Conservation (phyloP, 768 basidiomycete species). For the Rhodotorula graminis region DNA sequence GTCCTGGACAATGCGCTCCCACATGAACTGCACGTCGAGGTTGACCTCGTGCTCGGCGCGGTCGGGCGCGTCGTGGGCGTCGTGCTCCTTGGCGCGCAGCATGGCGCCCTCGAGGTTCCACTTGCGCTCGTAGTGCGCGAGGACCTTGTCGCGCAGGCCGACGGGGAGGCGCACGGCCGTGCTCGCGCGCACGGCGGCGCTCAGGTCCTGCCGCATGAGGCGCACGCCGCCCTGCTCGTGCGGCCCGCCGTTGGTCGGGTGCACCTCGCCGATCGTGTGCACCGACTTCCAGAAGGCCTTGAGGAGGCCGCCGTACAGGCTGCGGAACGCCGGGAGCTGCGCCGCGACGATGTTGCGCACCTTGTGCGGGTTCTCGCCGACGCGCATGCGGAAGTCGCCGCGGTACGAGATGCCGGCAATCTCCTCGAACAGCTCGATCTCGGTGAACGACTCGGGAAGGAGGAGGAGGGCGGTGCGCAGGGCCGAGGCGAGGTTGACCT, state of each 20-base stretch:
- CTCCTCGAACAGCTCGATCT: conserved; percentile 73
- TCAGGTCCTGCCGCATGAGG: conserved; percentile 60
- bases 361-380: conserved; percentile 89
- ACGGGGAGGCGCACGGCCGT: conserved; percentile 54
- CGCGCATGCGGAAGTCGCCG: conserved; percentile 83
- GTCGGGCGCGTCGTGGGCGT: conserved; percentile 14
- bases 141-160: conserved; percentile 39
- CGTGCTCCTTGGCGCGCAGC: conserved; percentile 7
- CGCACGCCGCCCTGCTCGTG: conserved; percentile 9
- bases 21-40: conserved; percentile 32
- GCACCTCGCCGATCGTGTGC: conserved; percentile 38
- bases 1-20: conserved; percentile 37
- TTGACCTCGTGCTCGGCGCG: neutral
- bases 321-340: conserved; percentile 76
- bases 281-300: conserved; percentile 40
- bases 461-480: conserved; percentile 82
- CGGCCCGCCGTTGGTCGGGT: neutral
- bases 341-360: conserved; percentile 85
- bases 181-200: conserved; percentile 62
- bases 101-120: conserved; percentile 34
- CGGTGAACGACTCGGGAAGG: conserved; percentile 74
- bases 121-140: conserved; percentile 39
- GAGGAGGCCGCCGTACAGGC: conserved; percentile 64
- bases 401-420: conserved; percentile 79
- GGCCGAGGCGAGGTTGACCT: conserved; percentile 87